Conservation (phyloP, 1,284 basidiomycete genomes). For the Microbotryomycetes sp. region DNA sequence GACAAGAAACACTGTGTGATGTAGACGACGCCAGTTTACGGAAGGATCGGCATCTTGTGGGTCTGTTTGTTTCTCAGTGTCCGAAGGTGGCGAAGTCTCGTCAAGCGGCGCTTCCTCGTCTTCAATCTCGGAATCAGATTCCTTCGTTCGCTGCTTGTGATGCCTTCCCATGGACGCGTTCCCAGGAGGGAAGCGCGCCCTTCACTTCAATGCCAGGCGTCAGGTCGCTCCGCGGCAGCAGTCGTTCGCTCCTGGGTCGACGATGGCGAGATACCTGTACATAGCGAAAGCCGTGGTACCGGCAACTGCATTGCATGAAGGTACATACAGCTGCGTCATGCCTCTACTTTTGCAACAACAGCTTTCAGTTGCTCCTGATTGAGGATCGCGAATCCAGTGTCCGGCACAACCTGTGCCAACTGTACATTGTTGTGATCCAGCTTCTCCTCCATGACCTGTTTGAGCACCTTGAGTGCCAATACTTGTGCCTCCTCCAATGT, state of each 20-base stretch:
- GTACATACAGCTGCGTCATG: neutral
- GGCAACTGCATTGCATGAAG: neutral
- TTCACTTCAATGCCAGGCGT: too few relatives aligned
- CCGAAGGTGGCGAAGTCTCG: neutral
- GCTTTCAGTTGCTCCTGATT: conserved; percentile 67
- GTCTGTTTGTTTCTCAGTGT: too few relatives aligned
- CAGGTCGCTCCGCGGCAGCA: too few relatives aligned
- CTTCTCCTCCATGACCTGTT: conserved; percentile 99
- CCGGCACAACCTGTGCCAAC: conserved; percentile 74
- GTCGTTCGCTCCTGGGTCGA: too few relatives aligned
- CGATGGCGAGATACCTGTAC: too few relatives aligned
- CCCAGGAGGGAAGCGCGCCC: too few relatives aligned
- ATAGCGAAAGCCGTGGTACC: too few relatives aligned
- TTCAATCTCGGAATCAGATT: too few relatives aligned
- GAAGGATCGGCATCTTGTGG: neutral
- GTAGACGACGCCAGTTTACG: neutral
- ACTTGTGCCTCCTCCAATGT: conserved; percentile 80
- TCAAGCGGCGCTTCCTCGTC: neutral
- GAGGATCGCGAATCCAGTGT: conserved; percentile 75
- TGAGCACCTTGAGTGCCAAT: conserved; percentile 80
- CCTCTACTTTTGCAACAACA: conserved; percentile 50
- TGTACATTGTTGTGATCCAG: conserved; percentile 97
- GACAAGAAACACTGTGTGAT: neutral
- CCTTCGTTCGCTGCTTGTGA: too few relatives aligned
- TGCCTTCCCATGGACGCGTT: too few relatives aligned